Conservation (phyloP, 345 rosid species). For the Bruguiera gymnorhiza region DNA sequence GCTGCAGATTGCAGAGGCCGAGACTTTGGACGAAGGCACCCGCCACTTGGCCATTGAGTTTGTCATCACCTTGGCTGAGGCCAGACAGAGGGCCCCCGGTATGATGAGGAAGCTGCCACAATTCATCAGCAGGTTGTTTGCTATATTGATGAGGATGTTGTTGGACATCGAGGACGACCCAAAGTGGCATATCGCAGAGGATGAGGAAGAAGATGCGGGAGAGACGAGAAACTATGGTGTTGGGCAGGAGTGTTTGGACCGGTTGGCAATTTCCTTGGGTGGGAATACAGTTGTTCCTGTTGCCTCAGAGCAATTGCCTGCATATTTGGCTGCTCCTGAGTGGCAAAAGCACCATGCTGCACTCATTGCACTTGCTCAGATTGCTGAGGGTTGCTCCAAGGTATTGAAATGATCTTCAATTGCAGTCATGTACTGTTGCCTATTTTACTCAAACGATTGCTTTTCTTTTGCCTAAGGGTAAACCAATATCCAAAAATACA, state of each 20-base stretch:
- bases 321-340: constrained; percentile 82
- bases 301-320: constrained; percentile 88
- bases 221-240: constrained; percentile 90
- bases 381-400: constrained; percentile 99
- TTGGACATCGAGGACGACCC: constrained; percentile 94
- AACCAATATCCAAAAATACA: no score
- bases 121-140: constrained; percentile 81
- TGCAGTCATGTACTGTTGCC: not conserved
- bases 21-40: constrained; percentile 75
- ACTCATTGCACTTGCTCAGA: constrained; percentile 93
- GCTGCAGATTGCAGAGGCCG: constrained; percentile 91
- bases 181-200: constrained; percentile 87
- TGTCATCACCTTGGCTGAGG: constrained; percentile 89
- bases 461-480: not conserved
- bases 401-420: constrained; percentile 28
- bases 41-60: constrained; percentile 76
- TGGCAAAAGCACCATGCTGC: constrained; percentile 99
- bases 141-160: constrained; percentile 85
- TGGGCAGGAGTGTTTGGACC: constrained; percentile 97
- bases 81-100: constrained; percentile 97
- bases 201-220: constrained; percentile 93
- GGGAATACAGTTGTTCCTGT: constrained; percentile 98
- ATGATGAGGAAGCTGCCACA: constrained; percentile 99
- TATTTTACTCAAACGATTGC: not conserved
- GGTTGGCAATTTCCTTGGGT: constrained; percentile 88